phyloP scores from a whole-genome alignment of 306 rosid genomes.

The Sechiopsis laciniata region DNA sequence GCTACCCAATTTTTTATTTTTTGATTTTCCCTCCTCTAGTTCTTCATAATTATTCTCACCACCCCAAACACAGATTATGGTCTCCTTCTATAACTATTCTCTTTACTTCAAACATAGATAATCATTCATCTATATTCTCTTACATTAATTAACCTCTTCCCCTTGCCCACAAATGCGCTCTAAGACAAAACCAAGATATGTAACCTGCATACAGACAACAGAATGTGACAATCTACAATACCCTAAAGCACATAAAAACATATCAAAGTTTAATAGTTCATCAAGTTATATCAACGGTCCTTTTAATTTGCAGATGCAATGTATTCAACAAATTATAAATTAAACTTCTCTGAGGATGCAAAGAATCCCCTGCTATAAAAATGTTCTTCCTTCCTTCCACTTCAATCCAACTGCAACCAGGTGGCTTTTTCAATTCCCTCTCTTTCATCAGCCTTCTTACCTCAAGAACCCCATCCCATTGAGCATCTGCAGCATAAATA shows the following conservation, averaged over 20 bases:
- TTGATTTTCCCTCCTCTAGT: too few relatives aligned
- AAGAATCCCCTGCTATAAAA: constrained; percentile 68
- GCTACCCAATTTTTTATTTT: too few relatives aligned
- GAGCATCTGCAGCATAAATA: constrained; percentile 66
- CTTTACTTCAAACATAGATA: too few relatives aligned
- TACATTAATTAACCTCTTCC: too few relatives aligned
- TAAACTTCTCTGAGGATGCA: constrained; percentile 65
- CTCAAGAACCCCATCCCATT: constrained; percentile 73
- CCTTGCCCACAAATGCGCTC: too few relatives aligned
- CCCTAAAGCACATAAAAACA: background rate
- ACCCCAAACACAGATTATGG: too few relatives aligned
- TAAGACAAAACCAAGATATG: constrained; percentile 4
- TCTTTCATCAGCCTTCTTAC: constrained; percentile 58
- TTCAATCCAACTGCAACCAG: constrained; percentile 95
- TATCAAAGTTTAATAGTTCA: background rate
- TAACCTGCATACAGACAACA: background rate
- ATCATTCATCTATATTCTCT: too few relatives aligned
- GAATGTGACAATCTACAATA: too few relatives aligned
- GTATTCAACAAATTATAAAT: constrained; percentile 40
- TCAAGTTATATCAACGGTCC: constrained; percentile 26
- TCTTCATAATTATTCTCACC: too few relatives aligned
- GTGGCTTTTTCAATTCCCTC: constrained; percentile 65
- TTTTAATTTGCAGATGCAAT: constrained; percentile 41
- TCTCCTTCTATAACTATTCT: too few relatives aligned
- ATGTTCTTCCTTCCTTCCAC: constrained; percentile 50